Base-by-base conservation (phyloP, 2,329 filamentous ascomycete species). In the Endoconidiophora polonica region DNA sequence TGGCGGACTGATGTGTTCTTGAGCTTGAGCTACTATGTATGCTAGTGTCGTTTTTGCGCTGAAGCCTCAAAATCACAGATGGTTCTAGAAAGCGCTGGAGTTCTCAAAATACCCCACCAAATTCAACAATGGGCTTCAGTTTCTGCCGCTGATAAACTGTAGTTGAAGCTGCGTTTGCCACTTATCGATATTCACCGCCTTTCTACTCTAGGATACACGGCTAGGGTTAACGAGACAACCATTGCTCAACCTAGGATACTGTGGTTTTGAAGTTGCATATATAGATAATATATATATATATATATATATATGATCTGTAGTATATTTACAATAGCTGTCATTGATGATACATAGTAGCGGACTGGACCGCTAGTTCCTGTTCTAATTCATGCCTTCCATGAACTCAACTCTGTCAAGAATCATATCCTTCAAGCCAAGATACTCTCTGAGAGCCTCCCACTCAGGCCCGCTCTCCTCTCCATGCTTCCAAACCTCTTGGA, bases 401-500 rank as follows among this genome's bases (percentile, higher is more conserved):
- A 95, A 73, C 61, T 90, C 84, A 14, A 86, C 81, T 56, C 81
- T 80, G 65, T 98, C 91, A 48, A 98, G 68, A 57, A 94, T 74
- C 90, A 96, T 95, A 24, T 84, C 83, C 60, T 83, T 81, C 59
- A 83, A 73, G 37, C 84, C 77, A 58, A 87, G 78, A 66, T 86
- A 91, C 66, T 95, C 85, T 57, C 81, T 77, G 55, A 98, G 68
- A 29, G 74, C 76, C 58, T 93, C 82, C 86, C 91, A 98, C 55
- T 95, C 90, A 48, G 79, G 73, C 0, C 91, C 90, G 56, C 87
- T 83, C 66, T 98, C 91, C 61, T 95, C 87, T 1, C 91, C 91
- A 60, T 84, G 76, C 61, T 81, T 79, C 68, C 76, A 80, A 24
- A 70, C 65, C 61, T 94, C 85, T 58, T 82, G 81, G 66, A 95